Percentiles rank a stretch among this genome's conserved stretches.
phyloP scores from a whole-genome alignment of 371 early-diverging fungal genomes.

The Actinomortierella ambigua region DNA sequence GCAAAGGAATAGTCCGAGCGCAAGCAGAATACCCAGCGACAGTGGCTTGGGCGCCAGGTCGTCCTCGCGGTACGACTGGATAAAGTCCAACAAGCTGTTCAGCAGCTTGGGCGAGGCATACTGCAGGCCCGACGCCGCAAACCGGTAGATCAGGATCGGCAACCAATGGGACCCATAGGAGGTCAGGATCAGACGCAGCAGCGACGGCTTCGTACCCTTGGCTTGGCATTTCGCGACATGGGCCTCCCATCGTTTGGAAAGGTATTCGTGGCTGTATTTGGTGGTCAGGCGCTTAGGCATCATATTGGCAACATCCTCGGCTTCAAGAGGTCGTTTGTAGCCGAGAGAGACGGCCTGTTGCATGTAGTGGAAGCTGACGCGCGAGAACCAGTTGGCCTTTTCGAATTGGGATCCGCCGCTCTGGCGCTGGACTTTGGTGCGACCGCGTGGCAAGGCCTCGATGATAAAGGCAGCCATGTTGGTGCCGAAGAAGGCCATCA shows the following conservation, averaged over 20 bases:
- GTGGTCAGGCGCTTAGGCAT: slow-evolving; percentile 17
- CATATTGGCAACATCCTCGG: slow-evolving; percentile 25
- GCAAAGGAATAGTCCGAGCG: slow-evolving; percentile 15
- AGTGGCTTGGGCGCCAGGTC: slow-evolving; percentile 7
- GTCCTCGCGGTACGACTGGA: slow-evolving; percentile 5
- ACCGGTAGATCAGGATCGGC: slow-evolving; percentile 15
- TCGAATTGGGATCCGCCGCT: slow-evolving; percentile 2
- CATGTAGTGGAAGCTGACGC: slow-evolving; percentile 16
- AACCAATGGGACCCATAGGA: slow-evolving; percentile 18
- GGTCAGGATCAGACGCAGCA: slow-evolving; percentile 14
- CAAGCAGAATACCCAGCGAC: slow-evolving; percentile 17
- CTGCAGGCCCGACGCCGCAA: slow-evolving; percentile 12
- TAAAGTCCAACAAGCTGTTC: slow-evolving; percentile 20
- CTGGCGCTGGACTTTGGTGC: slow-evolving; percentile 21
- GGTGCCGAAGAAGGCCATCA: slow-evolving; percentile 14
- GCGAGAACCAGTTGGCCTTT: background rate
- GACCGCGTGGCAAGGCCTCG: slow-evolving; percentile 21
- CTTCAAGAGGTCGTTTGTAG: slow-evolving; percentile 5
- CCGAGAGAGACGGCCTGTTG: slow-evolving; percentile 9
- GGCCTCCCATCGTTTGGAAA: slow-evolving; percentile 14
- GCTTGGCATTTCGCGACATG: background rate
- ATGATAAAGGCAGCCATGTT: slow-evolving; percentile 13
- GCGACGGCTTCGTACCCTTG: slow-evolving; percentile 5
- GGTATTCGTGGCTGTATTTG: slow-evolving; percentile 5
- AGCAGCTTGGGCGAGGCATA: slow-evolving; percentile 21